Conservation (phyloP, 495 filamentous ascomycete genomes). For the Penicillium canescens region DNA sequence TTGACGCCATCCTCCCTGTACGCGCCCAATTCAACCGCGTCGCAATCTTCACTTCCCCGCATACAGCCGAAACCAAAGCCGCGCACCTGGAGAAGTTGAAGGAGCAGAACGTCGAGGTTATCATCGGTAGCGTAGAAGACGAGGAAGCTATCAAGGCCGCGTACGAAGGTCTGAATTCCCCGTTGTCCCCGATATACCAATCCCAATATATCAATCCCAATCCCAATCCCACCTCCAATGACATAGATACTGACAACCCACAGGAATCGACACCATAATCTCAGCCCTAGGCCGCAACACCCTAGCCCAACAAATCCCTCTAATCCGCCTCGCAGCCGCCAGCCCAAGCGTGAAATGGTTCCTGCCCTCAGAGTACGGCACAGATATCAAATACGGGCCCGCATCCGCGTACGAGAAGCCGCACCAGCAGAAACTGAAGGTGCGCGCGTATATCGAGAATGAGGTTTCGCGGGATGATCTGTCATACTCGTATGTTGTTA, state of each 20-base stretch:
- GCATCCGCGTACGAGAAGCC: constrained; percentile 61
- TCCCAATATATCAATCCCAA: not conserved
- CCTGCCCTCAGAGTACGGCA: constrained; percentile 73
- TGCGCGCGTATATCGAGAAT: constrained; percentile 57
- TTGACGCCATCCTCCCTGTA: constrained; percentile 54
- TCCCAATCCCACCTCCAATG: not conserved
- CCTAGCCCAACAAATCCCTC: constrained; percentile 56
- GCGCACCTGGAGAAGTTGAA: constrained; percentile 41
- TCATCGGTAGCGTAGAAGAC: constrained; percentile 60
- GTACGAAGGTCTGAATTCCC: constrained; percentile 41
- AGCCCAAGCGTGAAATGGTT: constrained; percentile 61
- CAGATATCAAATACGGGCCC: constrained; percentile 67
- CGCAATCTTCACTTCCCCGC: constrained; percentile 62
- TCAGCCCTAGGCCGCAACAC: constrained; percentile 62
- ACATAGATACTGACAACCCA: constrained; percentile 2
- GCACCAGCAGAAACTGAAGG: constrained; percentile 68
- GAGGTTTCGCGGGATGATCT: constrained; percentile 41
- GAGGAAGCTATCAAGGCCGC: constrained; percentile 52
- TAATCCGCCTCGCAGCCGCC: constrained; percentile 58
- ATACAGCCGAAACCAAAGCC: constrained; percentile 45
- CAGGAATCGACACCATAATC: constrained; percentile 64
- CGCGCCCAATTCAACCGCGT: constrained; percentile 55
- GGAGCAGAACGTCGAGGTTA: constrained; percentile 51
- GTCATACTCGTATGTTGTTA: constrained; percentile 65
- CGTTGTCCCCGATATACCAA: not conserved